Evolutionary conservation across 768 basidiomycete species (phyloP).

Genomic region (Filobasidium floriforme): DNA sequence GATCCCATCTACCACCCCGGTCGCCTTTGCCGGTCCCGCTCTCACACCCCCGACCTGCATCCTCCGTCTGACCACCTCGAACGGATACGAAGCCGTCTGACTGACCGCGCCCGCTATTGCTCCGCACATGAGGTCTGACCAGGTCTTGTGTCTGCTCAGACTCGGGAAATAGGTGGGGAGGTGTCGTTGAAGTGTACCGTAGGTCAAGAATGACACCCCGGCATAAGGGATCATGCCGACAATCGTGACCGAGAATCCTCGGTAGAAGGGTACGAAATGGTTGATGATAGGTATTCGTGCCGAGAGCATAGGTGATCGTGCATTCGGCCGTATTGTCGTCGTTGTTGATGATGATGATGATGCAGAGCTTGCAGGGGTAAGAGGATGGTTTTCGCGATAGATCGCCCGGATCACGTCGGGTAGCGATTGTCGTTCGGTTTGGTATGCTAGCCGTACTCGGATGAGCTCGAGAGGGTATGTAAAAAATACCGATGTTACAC

Average conservation of each 20-base stretch:
- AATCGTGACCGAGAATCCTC: conserved; percentile 90
- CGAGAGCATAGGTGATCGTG: conserved; percentile 22
- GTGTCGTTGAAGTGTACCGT: conserved; percentile 59
- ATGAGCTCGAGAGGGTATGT: conserved; percentile 95
- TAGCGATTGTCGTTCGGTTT: conserved; percentile 56
- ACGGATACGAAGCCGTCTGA: conserved; percentile 88
- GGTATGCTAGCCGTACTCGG: conserved; percentile 89
- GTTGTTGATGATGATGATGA: no score
- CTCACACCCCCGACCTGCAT: conserved; percentile 93
- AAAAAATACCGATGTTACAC: conserved; percentile 75
- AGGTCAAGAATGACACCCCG: conserved; percentile 86
- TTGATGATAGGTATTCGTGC: conserved; percentile 31
- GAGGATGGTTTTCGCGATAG: conserved; percentile 58
- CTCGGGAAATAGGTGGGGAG: conserved; percentile 43
- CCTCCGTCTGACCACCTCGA: conserved; percentile 80
- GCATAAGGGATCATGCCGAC: conserved; percentile 92
- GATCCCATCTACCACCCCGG: conserved; percentile 49
- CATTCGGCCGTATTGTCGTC: conserved; percentile 24
- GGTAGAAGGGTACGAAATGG: conserved; percentile 67
- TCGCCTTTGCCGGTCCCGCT: conserved; percentile 51
- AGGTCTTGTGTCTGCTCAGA: conserved; percentile 45
- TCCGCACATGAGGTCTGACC: conserved; percentile 71
- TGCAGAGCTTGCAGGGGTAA: no score
- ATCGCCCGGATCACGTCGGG: conserved; percentile 52
- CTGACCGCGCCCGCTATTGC: conserved; percentile 75